These are phyloP conservation scores for Blastobotrys peoriensis DNA, from an alignment of 805 yeast species.

Conservation along the genomic window DNA sequence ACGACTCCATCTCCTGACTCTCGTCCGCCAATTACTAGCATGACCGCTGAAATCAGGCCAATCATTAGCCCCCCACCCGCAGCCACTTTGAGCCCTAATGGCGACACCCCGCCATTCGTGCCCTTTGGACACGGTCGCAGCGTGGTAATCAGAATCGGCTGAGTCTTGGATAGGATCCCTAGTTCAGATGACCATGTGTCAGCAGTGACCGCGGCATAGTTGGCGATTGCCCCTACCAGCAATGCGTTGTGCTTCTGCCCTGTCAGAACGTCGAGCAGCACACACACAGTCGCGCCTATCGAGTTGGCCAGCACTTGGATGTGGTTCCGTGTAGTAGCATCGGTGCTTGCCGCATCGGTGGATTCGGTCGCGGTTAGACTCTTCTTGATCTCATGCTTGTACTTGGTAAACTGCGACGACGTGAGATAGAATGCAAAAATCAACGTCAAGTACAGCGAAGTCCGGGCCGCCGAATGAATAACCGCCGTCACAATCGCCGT, in stretches of 20 bases:
- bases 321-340: conserved; percentile 33
- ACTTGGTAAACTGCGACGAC: conserved; percentile 36
- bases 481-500: conserved; percentile 36
- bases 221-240: conserved; percentile 29
- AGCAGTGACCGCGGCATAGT: conserved; percentile 40
- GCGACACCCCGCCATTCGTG: conserved; percentile 42
- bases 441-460: conserved; percentile 31
- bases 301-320: conserved; percentile 41
- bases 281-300: conserved; percentile 32
- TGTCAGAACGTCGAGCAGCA: conserved; percentile 23
- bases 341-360: background rate
- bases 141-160: conserved; percentile 38
- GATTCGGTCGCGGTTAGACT: conserved; percentile 26
- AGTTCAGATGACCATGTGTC: conserved; percentile 46
- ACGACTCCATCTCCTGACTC: conserved; percentile 1
- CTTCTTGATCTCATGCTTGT: conserved; percentile 33
- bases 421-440: conserved; percentile 35
- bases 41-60: conserved; percentile 27
- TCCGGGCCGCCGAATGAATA: conserved; percentile 35
- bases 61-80: conserved; percentile 33
- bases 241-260: conserved; percentile 5
- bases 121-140: conserved; percentile 40
- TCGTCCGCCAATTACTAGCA: conserved; percentile 17
- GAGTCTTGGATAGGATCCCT: conserved; percentile 36
- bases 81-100: conserved; percentile 34